Base-by-base conservation (phyloP, 164 flowering plant species). In the Euptelea pleiosperma region DNA sequence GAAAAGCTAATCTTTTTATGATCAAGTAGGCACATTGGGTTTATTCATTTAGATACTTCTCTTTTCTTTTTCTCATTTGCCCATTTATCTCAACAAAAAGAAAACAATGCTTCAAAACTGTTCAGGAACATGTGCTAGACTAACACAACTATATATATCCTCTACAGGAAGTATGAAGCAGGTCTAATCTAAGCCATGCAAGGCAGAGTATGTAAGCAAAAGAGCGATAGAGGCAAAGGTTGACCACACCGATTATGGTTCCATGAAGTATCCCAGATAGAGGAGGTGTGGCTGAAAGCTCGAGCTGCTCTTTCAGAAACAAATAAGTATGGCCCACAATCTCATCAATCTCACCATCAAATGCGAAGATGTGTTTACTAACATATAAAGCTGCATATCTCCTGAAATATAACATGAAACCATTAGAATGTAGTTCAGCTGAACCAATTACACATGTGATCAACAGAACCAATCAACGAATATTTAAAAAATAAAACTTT, bases 281-380 rank as follows among this genome's bases (percentile, higher is more conserved):
- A 49, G 81, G 79, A 36, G 89, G 83, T 71, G 74, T 55, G 7
- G 71, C 62, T 61, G 85, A 74, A 65, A 67, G 77, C 57, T 84
- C 81, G 55, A 86, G 92, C 62, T 89, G 91, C 70, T 89, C 93
- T 62, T 86, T 89, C 54, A 89, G 70, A 70, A 77, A 86, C 72
- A 86, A 67, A 53, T 79, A 89, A 39, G 79, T 22, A 46, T 86
- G 92, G n/a, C 96, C 96, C 33, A 80, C 78, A 51, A 89, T 79
- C 80, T 89, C 93, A 64, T 79, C 85, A 47, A 81, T 69, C 53
- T 79, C 92, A 62, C 63, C 77, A 66, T 78, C 78, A 52, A 66
- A 41, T 45, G 68, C 31, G 65, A 77, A 73, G 50, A 86, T 66
- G 58, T 77, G 75, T 65, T 76, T 77, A 49, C 84, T 76, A 51